Evolutionary conservation across 140 eudicot species (phyloP), one percentile per base, ranked within the genome.

Genomic region (Senecio squalidus): DNA sequence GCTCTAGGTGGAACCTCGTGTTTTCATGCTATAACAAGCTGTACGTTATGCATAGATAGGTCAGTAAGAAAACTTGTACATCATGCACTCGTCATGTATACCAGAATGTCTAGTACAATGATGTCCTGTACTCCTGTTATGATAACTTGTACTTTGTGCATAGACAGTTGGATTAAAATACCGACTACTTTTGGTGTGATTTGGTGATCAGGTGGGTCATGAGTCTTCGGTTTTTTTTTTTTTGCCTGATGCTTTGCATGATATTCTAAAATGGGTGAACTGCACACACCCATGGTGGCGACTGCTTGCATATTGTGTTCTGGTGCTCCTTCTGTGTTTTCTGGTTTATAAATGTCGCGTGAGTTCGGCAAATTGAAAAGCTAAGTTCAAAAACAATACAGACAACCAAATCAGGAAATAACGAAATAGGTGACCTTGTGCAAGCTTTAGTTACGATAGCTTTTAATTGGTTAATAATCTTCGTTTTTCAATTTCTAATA

Each of bases 161-260:
- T 11, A 50, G 45, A 28, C 36, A 36, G 51, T 54, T 4, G 36
- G 28, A 21, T 22, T 5, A 4, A 33, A 15, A 54, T 15, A 2
- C 9, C 6, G 10, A 21, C 15, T 63, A 33, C 4, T 16, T 17
- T 24, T 55, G 49, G 66, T 10, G 50, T 39, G 27, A 26, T 55
- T 62, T 53, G 34, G 63, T 39, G 63, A 11, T 21, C 43, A 28
- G 73, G 64, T 67, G 73, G 56, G 65, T 22, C 34, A 54, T 56
- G 29, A 57, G 65, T 67, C 7, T 0, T 11, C 14, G 2, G 10
- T 36, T 36, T 2, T 5, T 5, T n/a, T n/a, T n/a, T 28, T 45
- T 49, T 22, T 4, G 40, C 23, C 15, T 50, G 6, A 50, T 20
- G 53, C 27, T 20, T 18, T 24, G 18, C 4, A 23, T 23, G 11